phyloP scores from a whole-genome alignment of 192 early-diverging fungal genomes.

The Umbelopsis sp. region DNA sequence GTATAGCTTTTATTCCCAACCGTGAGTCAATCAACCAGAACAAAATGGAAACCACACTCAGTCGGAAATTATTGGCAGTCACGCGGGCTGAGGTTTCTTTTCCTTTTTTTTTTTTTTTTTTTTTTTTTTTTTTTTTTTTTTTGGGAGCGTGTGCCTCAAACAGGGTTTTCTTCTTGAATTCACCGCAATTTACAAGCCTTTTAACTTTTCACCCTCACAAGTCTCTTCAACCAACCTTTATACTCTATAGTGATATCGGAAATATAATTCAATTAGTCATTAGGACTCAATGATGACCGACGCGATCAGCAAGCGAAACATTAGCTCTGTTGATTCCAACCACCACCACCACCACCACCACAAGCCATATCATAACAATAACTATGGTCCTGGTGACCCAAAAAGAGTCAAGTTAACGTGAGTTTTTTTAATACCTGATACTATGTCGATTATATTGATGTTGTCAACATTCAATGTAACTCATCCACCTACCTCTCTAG shows the following conservation, averaged over 20 bases:
- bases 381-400: slow-evolving; percentile 6
- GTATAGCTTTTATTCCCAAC: too few species aligned
- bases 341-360: not conserved
- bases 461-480: not conserved
- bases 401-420: not conserved
- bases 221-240: not conserved
- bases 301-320: slow-evolving; percentile 15
- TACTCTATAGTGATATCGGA: not conserved
- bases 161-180: not conserved
- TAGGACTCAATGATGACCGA: slow-evolving; percentile 8
- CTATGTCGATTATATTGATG: not conserved
- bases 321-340: slow-evolving; percentile 1
- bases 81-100: not conserved
- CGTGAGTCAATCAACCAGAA: too few species aligned
- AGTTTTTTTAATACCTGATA: not conserved
- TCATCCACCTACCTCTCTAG: not conserved
- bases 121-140: not conserved
- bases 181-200: not conserved
- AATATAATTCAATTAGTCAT: not conserved
- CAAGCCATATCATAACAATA: not conserved
- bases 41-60: too few species aligned
- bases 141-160: not conserved
- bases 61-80: not conserved
- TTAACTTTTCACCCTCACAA: not conserved
- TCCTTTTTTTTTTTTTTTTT: not conserved